Conservation (phyloP, 2,329 filamentous ascomycete genomes). For the Teratosphaeria destructans region DNA sequence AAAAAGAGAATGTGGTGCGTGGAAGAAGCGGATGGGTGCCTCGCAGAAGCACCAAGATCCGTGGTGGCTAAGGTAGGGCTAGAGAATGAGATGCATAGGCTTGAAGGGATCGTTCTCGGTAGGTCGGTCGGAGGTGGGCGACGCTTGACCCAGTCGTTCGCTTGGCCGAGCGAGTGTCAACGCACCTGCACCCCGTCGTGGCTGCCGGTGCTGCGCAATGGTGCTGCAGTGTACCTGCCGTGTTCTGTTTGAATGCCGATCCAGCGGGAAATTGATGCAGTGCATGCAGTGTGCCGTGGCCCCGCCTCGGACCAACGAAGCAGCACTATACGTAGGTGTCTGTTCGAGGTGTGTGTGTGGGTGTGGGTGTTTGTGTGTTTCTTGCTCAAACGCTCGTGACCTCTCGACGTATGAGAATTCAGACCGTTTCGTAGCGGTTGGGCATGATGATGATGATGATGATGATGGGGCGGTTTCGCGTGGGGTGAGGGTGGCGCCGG, state of each 20-base stretch:
- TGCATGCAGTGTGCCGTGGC: not conserved
- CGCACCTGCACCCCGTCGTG: not conserved
- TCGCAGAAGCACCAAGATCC: not conserved
- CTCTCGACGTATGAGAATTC: no score
- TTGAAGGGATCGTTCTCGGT: not conserved
- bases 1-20: not conserved
- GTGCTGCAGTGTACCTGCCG: slow-evolving; percentile 1
- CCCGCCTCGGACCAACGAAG: not conserved
- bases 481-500: not conserved
- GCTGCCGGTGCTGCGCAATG: slow-evolving; percentile 1
- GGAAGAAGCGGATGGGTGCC: not conserved
- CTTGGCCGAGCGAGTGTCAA: not conserved
- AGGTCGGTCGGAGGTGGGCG: not conserved
- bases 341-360: not conserved
- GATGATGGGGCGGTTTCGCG: not conserved
- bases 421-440: no score
- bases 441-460: no score
- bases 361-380: no score
- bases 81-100: not conserved
- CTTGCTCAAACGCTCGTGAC: no score
- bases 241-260: not conserved
- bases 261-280: not conserved
- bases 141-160: not conserved
- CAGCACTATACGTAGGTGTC: not conserved
- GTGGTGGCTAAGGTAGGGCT: not conserved